phyloP scores from a whole-genome alignment of 1,284 basidiomycete species.

The Trichosporon asahii region DNA sequence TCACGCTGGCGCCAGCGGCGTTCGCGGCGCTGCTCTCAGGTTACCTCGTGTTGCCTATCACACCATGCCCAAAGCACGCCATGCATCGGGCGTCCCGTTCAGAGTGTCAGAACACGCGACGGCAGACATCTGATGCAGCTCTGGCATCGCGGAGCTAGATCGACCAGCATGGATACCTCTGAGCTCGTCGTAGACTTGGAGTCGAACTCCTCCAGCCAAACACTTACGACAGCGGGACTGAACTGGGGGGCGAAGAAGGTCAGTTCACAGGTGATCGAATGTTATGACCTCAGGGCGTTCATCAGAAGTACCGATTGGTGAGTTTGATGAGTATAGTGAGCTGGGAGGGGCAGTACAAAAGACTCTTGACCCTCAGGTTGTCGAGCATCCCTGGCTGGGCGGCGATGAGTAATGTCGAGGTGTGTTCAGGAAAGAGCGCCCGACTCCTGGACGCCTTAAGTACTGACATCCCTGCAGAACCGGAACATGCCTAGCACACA shows the following conservation, averaged over 20 bases:
- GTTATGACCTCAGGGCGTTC: not conserved
- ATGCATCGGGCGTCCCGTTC: not conserved
- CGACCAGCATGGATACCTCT: too few relatives aligned
- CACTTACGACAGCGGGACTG: too few relatives aligned
- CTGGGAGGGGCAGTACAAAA: not conserved
- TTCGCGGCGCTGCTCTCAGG: not conserved
- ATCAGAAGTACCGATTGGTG: not conserved
- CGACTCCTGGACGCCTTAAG: not conserved
- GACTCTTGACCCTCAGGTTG: not conserved
- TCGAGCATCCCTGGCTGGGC: too few relatives aligned
- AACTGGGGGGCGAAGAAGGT: not conserved
- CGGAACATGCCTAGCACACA: not conserved
- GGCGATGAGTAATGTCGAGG: too few relatives aligned
- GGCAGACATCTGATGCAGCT: too few relatives aligned
- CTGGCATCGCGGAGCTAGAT: too few relatives aligned
- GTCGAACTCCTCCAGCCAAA: too few relatives aligned
- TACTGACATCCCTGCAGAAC: not conserved
- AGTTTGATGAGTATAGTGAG: not conserved
- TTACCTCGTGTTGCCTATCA: not conserved
- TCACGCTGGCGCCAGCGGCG: too few relatives aligned
- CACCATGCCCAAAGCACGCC: not conserved
- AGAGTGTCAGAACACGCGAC: not conserved
- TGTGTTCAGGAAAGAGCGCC: not conserved
- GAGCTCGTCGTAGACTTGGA: too few relatives aligned
- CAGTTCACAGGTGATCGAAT: not conserved